Evolutionary conservation across 352 stramenopile genomes (phyloP).

Genomic region (Globisporangium megalacanthum): DNA sequence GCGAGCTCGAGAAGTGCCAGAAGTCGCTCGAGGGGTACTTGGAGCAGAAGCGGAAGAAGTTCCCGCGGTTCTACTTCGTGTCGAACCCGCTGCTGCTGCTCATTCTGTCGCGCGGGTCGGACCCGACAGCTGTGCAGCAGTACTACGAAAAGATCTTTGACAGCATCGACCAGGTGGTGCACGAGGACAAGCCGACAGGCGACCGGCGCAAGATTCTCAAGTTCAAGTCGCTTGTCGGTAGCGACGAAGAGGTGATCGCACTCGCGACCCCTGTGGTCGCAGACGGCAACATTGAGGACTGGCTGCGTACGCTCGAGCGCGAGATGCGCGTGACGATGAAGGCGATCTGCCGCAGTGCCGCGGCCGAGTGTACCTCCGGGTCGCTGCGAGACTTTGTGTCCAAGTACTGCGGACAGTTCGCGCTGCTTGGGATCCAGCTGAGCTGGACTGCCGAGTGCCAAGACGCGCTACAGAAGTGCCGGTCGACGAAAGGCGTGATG

Average conservation of each 20-base stretch:
- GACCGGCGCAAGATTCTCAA: constrained; percentile 65
- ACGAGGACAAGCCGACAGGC: constrained; percentile 30
- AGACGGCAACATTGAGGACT: constrained; percentile 84
- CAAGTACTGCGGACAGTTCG: constrained; percentile 71
- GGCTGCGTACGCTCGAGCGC: constrained; percentile 59
- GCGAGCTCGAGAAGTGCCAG: constrained; percentile 89
- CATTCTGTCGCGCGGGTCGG: constrained; percentile 84
- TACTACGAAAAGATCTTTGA: constrained; percentile 90
- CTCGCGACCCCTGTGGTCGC: constrained; percentile 47
- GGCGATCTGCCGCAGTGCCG: constrained; percentile 48
- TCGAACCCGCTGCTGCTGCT: constrained; percentile 87
- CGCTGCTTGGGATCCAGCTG: constrained; percentile 69
- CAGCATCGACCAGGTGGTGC: constrained; percentile 68
- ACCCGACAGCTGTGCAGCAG: constrained; percentile 70
- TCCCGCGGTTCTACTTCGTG: constrained; percentile 91
- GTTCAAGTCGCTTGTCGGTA: constrained; percentile 66
- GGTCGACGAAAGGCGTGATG: constrained; percentile 83
- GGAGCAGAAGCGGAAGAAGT: constrained; percentile 89
- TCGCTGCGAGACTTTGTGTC: constrained; percentile 64
- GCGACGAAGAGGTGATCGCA: constrained; percentile 71
- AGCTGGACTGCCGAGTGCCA: constrained; percentile 74
- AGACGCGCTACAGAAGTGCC: constrained; percentile 71
- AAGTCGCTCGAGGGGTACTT: constrained; percentile 90
- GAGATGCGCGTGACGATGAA: constrained; percentile 74
- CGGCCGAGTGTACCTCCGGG: constrained; percentile 37